Evolutionary conservation across 1,284 basidiomycete genomes (phyloP).

Genomic region (Coniferiporia weirii): DNA sequence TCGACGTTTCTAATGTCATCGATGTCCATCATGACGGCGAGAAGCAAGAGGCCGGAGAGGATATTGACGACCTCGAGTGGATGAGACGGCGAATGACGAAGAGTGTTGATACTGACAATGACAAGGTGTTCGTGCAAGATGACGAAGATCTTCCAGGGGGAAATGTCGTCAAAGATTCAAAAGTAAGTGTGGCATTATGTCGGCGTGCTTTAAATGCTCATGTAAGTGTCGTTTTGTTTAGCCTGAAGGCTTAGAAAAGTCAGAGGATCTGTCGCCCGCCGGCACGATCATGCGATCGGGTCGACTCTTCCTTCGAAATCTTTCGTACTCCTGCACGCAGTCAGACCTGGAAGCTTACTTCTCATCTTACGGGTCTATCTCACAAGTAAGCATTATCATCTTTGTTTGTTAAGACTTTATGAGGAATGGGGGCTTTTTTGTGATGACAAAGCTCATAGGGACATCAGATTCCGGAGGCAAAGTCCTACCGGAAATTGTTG

Average conservation of each 20-base stretch:
- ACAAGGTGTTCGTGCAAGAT: slow-evolving; percentile 56
- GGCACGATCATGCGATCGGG: slow-evolving; percentile 73
- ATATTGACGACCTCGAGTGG: slow-evolving; percentile 68
- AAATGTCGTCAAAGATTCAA: neutral
- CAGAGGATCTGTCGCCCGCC: slow-evolving; percentile 39
- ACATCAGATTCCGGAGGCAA: slow-evolving; percentile 45
- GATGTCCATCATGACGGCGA: slow-evolving; percentile 4
- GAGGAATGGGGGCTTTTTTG: slow-evolving; percentile 15
- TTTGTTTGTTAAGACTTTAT: slow-evolving; percentile 2
- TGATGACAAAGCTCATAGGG: slow-evolving; percentile 55
- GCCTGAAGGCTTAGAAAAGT: slow-evolving; percentile 13
- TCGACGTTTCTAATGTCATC: neutral
- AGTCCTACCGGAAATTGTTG: slow-evolving; percentile 43
- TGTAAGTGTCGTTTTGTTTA: neutral
- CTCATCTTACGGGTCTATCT: slow-evolving; percentile 64
- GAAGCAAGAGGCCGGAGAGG: slow-evolving; percentile 21
- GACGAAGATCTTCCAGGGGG: slow-evolving; percentile 23
- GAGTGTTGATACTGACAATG: slow-evolving; percentile 29
- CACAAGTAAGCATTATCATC: slow-evolving; percentile 50
- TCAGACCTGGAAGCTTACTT: slow-evolving; percentile 71
- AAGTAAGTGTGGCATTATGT: slow-evolving; percentile 1
- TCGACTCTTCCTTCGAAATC: slow-evolving; percentile 87
- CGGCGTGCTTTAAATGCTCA: neutral
- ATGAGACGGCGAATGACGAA: slow-evolving; percentile 61
- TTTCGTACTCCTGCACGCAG: slow-evolving; percentile 80